Conservation (phyloP, 2,329 filamentous ascomycete genomes). For the Lachnellula cervina region DNA sequence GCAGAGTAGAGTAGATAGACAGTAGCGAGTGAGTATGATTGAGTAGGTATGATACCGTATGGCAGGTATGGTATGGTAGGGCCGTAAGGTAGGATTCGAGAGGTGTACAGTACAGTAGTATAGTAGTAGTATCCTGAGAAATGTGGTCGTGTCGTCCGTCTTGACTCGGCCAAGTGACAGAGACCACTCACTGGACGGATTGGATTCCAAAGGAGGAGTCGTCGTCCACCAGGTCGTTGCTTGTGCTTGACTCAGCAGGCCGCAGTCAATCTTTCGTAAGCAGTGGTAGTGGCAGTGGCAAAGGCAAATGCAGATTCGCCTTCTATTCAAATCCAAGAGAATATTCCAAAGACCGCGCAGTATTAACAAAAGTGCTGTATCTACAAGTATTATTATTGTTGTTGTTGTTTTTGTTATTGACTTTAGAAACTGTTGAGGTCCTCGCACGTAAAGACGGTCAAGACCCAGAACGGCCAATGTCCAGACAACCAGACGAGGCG, state of each 20-base stretch:
- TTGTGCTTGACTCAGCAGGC: conserved; percentile 2
- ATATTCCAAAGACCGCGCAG: not conserved
- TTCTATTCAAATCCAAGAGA: not conserved
- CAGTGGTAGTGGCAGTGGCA: conserved; percentile 5
- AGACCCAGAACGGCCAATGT: not conserved
- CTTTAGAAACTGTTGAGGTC: not conserved
- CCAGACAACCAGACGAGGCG: conserved; percentile 17
- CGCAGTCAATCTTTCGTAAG: not conserved
- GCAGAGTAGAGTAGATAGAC: too few relatives aligned
- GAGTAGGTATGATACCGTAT: too few relatives aligned
- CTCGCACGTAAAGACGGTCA: not conserved
- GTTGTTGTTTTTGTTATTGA: too few relatives aligned
- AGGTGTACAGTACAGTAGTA: too few relatives aligned
- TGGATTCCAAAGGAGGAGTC: not conserved
- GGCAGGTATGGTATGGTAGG: not conserved
- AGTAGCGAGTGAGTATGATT: too few relatives aligned
- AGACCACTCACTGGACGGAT: not conserved
- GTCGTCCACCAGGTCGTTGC: too few relatives aligned
- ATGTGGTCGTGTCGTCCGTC: not conserved
- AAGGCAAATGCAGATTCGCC: too few relatives aligned
- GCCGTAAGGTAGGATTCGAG: not conserved
- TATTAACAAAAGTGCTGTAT: conserved; percentile 2
- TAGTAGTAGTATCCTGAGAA: not conserved
- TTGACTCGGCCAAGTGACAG: not conserved
- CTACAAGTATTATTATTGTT: conserved; percentile 1